Base-by-base conservation (phyloP, 306 rosid species). In the Cercis canadensis region DNA sequence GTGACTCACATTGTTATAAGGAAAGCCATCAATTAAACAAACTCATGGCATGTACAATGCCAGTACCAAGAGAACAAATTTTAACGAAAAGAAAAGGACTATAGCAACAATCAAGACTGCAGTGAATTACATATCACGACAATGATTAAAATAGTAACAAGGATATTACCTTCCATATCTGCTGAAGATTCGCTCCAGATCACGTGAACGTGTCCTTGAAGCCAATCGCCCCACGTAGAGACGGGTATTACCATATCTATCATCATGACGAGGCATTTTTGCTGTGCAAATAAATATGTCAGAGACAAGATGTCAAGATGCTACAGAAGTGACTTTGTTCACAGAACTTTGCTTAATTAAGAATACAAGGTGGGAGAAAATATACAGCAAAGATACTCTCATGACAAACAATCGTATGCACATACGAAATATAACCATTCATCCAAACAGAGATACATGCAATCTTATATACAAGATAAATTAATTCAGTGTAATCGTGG, bases 231-330 rank as follows among this genome's bases (percentile, higher is more conserved):
- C 96, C 4, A 87, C 93, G 41, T 90, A 90, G 31, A 90, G 89
- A 41, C 93, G 91, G 2, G 85, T 84, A 62, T 78, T 86, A 4
- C 85, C 93, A 29, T 90, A 84, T 41, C 87, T 83, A 67, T 90
- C 93, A 71, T 87, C 96, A 32, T 90, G 68, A 43, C 96, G 92
- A 86, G 96, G 93, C 96, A 90, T 87, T 69, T 47, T 78, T 73
- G 74, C 67, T 61, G 81, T 74, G 52, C 49, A 36, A 65, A 53
- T 46, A 7, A 63, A 21, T 36, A 57, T 14, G 19, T 45, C 5
- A 44, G 41, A 24, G 24, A 57, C 10, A 5, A 7, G 14, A 19
- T 2, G 4, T 11, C n/a, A 39, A 8, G 4, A 32, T 9, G 29
- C 29, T 24, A 24, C 3, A 24, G 3, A 24, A 24, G 29, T 24